Evolutionary conservation across 2,329 filamentous ascomycete species (phyloP), one percentile per base, ranked within the genome.

Genomic region (Verticillium nonalfalfae): DNA sequence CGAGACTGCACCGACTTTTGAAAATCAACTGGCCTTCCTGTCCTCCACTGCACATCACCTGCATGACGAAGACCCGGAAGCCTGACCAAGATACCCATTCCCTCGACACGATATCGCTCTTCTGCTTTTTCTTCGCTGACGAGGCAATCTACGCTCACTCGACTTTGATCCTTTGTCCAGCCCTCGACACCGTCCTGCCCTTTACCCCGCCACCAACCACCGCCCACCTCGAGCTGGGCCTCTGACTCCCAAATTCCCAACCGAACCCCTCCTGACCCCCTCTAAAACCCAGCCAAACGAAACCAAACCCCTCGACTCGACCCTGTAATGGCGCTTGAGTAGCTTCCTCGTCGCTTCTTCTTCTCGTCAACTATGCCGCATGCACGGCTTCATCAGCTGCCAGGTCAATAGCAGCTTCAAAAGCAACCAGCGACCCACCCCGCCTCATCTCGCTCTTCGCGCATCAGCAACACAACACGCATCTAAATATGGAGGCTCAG

Each of bases 401-500:
- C 74, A 65, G 72, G 71, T 67, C 74, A 73, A 75, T 78, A 78
- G 76, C 76, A 77, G 76, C 75, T 68, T 71, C 33, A 52, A 58
- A 34, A 54, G 35, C 21, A 55, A 60, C 21, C 57, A 64, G 56
- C 56, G 58, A 64, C 62, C 56, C 57, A 18, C 54, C 21, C 13
- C 33, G 57, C 55, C 56, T 59, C 60, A 45, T 63, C 61, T 61
- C 63, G 63, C 59, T 62, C 52, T 45, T 59, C 61, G 62, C 64
- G 57, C 60, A 33, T 59, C 57, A 59, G 54, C 57, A 55, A 63
- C 52, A 59, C 26, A 31, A 31, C 59, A 60, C 40, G 38, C 65
- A 62, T 65, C 67, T 66, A 66, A 78, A 70, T 65, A 80, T 80
- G 78, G 78, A 80, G 71, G 77, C 75, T 73, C 78, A 80, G 77